Evolutionary conservation across 2,329 filamentous ascomycete genomes (phyloP).

Genomic region (Aspergillus pseudoglaucus): DNA sequence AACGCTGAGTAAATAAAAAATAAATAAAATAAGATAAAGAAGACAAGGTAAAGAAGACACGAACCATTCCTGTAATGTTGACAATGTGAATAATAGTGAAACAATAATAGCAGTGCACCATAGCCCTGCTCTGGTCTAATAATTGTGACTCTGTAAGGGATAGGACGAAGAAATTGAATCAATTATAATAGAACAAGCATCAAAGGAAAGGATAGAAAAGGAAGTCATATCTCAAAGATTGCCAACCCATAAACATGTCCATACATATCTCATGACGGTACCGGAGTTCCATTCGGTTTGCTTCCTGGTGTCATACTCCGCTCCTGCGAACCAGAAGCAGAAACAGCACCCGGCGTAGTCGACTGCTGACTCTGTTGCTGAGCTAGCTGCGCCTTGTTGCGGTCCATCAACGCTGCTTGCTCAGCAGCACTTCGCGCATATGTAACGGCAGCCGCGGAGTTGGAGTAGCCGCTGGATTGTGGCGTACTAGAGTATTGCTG

Average conservation of each 20-base stretch:
- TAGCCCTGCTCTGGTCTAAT: not conserved
- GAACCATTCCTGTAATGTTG: no score
- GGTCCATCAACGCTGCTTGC: slow-evolving; percentile 33
- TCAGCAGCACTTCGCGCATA: slow-evolving; percentile 36
- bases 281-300: slow-evolving; percentile 26
- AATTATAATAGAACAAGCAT: not conserved
- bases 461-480: slow-evolving; percentile 25
- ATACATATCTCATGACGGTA: slow-evolving; percentile 15
- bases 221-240: not conserved
- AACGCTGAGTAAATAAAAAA: no score
- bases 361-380: slow-evolving; percentile 26
- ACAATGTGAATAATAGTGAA: no score
- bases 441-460: slow-evolving; percentile 28
- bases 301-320: slow-evolving; percentile 29
- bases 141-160: not conserved
- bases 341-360: slow-evolving; percentile 22
- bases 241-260: not conserved
- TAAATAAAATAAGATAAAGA: not conserved
- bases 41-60: not conserved
- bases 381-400: slow-evolving; percentile 32
- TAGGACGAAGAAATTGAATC: not conserved
- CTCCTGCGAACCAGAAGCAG: slow-evolving; percentile 24
- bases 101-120: no score
- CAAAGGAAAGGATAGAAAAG: not conserved
- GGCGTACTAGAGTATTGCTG: slow-evolving; percentile 21